Evolutionary conservation across 139 green algal species (phyloP), one percentile per base, ranked within the genome.

Genomic region (Coelastrella sp.): DNA sequence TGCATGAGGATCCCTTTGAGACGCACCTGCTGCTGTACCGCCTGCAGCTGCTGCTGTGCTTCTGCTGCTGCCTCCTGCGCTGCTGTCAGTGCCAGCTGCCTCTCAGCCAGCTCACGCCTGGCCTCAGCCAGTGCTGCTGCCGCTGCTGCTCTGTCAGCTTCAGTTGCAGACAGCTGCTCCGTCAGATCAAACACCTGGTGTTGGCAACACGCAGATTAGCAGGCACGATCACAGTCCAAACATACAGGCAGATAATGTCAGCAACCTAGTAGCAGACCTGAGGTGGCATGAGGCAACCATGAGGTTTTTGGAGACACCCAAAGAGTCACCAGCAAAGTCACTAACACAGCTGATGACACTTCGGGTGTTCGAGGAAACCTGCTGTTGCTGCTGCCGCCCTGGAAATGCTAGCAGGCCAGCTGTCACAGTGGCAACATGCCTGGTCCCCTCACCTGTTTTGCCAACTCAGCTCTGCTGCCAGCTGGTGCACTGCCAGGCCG

Each of bases 61-160:
- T 32, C 80, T 61, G 80, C 80, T 79, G 83, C 65, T 66, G 83
- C 65, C 10, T 58, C 65, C 60, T 88, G 60, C 80, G 64, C 65
- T 78, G 83, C 85, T 83, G 85, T 76, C 2, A 90, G 73, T 14
- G 73, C 59, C 85, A 90, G 58, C 13, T 83, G 56, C 64, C 85
- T 58, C 14, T 90, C 73, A 59, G 85, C 85, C 73, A 83, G 73
- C 56, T 90, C 56, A n/a, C 85, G 54, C 57, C 64, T 19, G 13
- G 73, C n/a, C 85, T 90, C 85, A 54, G 19, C n/a, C 7, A 90
- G 8, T 5, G 58, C 54, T 57, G 58, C 59, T 10, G 6, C 6
- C 7, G 74, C 74, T 75, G 74, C 58, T 54, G 16, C 11, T 10
- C 20, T 13, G 57, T 83, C n/a, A 17, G 56, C 73, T 68, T 90